A percentile compares a stretch with the other conserved stretches of the same genome.
Evolutionary conservation across 805 yeast species (phyloP).

Genomic region (Candida insectorum): DNA sequence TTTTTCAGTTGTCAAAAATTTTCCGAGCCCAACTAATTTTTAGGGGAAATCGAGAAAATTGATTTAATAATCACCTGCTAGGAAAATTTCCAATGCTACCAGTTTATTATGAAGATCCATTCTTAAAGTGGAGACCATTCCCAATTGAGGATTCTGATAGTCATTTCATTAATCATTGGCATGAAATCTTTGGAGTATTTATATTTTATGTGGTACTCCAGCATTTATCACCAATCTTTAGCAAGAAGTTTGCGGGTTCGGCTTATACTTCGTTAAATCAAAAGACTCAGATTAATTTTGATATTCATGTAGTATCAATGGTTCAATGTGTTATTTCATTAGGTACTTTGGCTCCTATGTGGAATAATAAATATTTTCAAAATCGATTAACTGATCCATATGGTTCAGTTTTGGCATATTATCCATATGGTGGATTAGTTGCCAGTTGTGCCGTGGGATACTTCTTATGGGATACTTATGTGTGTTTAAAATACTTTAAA

Average conservation of each 20-base stretch:
- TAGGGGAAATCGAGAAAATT: no score
- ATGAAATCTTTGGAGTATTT: conserved; percentile 64
- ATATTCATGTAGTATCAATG: conserved; percentile 87
- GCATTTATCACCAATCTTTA: conserved; percentile 48
- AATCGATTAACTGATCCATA: conserved; percentile 40
- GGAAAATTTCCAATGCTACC: conserved; percentile 15
- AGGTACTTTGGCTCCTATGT: conserved; percentile 58
- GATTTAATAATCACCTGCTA: neutral
- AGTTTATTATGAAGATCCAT: conserved; percentile 36
- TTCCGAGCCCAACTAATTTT: neutral
- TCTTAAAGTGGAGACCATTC: conserved; percentile 43
- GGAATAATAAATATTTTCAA: conserved; percentile 48
- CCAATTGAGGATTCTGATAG: conserved; percentile 42
- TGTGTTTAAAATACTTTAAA: conserved; percentile 60
- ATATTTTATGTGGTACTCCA: conserved; percentile 58
- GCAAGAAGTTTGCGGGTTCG: conserved; percentile 47
- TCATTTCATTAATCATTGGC: conserved; percentile 57
- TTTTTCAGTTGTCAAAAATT: neutral
- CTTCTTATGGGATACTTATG: conserved; percentile 83
- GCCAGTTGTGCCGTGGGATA: conserved; percentile 76
- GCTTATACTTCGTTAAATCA: conserved; percentile 46
- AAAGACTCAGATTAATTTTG: conserved; percentile 67
- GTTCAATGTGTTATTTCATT: conserved; percentile 74
- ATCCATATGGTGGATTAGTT: conserved; percentile 74
- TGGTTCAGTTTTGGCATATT: conserved; percentile 53